Percentiles rank a stretch among this genome's conserved stretches.
These are phyloP conservation scores for Psidium friedrichsthalianum DNA, from an alignment of 345 rosid genomes.

Conservation along the genomic window DNA sequence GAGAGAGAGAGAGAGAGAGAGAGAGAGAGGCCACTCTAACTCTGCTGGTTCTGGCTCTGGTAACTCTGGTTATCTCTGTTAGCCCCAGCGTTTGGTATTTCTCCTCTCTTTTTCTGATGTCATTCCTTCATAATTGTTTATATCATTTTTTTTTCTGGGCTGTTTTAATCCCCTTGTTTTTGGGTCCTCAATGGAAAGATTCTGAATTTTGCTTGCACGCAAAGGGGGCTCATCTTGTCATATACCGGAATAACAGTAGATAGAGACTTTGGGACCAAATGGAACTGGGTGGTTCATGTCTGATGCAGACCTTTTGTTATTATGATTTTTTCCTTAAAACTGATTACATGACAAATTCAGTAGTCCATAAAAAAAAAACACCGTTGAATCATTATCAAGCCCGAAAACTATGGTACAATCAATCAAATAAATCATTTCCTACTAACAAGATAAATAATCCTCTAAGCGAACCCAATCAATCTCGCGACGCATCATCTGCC, in stretches of 20 bases:
- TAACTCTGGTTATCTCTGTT: neutral
- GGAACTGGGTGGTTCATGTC: neutral
- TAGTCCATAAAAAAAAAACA: neutral
- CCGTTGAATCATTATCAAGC: neutral
- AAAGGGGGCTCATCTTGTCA: neutral
- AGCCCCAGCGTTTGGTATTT: neutral
- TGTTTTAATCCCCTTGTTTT: neutral
- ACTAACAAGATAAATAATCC: neutral
- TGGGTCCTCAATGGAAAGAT: neutral
- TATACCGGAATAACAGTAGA: neutral
- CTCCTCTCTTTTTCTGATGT: neutral
- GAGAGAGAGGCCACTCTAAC: neutral
- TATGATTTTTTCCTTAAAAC: too few relatives aligned
- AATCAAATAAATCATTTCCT: neutral
- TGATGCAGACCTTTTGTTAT: neutral
- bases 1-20: neutral
- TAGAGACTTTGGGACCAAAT: neutral
- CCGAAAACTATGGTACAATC: neutral
- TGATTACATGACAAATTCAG: neutral
- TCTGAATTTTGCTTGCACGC: slow-evolving; percentile 11
- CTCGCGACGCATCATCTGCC: neutral
- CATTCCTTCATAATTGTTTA: neutral
- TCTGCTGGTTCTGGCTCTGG: neutral
- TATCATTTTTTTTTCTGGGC: neutral
- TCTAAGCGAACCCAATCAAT: neutral